Evolutionary conservation across 495 filamentous ascomycete genomes (phyloP).

Genomic region (Astrothelium macrocarpum): DNA sequence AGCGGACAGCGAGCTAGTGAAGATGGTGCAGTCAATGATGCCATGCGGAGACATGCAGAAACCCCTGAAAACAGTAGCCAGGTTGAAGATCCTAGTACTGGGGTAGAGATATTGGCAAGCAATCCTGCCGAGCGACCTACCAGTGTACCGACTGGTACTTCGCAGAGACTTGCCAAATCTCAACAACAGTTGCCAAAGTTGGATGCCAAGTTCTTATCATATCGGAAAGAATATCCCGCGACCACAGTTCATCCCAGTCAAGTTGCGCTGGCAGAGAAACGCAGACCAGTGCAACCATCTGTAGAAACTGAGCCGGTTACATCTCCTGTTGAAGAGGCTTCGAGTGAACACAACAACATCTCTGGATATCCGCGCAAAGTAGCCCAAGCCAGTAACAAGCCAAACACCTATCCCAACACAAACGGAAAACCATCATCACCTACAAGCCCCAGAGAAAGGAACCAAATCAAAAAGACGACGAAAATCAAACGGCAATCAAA

Average conservation of each 20-base stretch:
- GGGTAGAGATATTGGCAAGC: not conserved
- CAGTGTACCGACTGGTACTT: not conserved
- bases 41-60: not conserved
- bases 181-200: not conserved
- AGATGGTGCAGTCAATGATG: not conserved
- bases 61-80: not conserved
- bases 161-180: not conserved
- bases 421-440: not conserved
- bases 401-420: not conserved
- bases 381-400: not conserved
- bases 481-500: conserved; percentile 11
- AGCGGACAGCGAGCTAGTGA: not conserved
- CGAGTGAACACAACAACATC: conserved; percentile 3
- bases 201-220: conserved; percentile 16
- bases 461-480: not conserved
- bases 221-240: conserved; percentile 30
- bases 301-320: not conserved
- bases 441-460: conserved; percentile 10
- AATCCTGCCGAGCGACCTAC: not conserved
- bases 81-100: not conserved
- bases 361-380: conserved; percentile 18
- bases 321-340: not conserved
- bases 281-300: not conserved
- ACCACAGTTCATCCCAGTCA: conserved; percentile 16
- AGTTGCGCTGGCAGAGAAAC: conserved; percentile 1